Evolutionary conservation across 2,329 filamentous ascomycete species (phyloP), one percentile per base, ranked within the genome.

Genomic region (Scedosporium apiospermum): DNA sequence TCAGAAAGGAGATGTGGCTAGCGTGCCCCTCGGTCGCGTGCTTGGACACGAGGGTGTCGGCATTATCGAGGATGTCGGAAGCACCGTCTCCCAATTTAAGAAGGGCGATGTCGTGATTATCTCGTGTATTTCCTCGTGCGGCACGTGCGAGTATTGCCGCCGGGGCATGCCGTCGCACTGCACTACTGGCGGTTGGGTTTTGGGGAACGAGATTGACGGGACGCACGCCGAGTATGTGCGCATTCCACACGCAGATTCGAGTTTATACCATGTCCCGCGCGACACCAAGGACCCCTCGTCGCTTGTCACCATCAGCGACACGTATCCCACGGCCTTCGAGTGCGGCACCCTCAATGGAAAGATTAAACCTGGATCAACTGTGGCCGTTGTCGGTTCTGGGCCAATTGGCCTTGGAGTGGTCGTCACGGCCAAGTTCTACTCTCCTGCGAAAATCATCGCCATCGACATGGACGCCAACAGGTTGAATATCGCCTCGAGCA

Each of bases 181-280:
- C 69, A 73, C 73, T 6, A 78, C 76, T 12, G 82, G 80, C 27
- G 81, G 82, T 3, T 85, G 82, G 82, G 74, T 78, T 4, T 71
- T 85, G 1, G 82, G 82, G 21, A 79, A 85, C 66, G 73, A 72
- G 0, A 75, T 78, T 21, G 79, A 83, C 65, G 81, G 81, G 55
- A 83, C 80, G 0, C 81, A 84, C 67, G 82, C 81, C n/a, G 81
- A 84, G 67, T 83, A 79, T 64, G 80, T 83, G 44, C 74, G 80
- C 21, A 76, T 83, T 53, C 79, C 79, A 1, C 76, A 79, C 67
- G 82, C 80, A 0, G 76, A 79, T 62, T 75, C 74, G 6, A 80
- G 77, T 7, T 72, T 84, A 6, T 77, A 80, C 67, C 66, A 71
- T 2, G 68, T 82, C 1, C 78, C 81, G 0, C 53, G 66, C 0